phyloP scores from a whole-genome alignment of 2,329 filamentous ascomycete species.

The Fonsecaea pugnacius region DNA sequence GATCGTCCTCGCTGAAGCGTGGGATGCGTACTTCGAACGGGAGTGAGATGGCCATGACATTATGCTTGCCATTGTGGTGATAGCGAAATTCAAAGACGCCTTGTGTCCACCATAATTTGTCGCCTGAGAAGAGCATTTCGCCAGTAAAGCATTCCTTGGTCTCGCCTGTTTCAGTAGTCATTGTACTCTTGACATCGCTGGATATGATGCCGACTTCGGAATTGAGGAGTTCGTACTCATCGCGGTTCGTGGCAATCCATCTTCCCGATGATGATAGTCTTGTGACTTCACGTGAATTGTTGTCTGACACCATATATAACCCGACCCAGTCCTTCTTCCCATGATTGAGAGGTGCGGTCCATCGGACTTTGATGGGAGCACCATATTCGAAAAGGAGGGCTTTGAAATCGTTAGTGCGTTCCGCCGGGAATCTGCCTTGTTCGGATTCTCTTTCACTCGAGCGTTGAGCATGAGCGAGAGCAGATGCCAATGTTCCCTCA shows the following conservation, averaged over 20 bases:
- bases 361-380: slow-evolving; percentile 83
- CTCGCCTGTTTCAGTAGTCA: slow-evolving; percentile 42
- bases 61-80: slow-evolving; percentile 90
- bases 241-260: slow-evolving; percentile 81
- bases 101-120: slow-evolving; percentile 96
- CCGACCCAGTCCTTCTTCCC: slow-evolving; percentile 94
- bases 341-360: slow-evolving; percentile 86
- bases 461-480: slow-evolving; percentile 60
- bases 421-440: slow-evolving; percentile 68
- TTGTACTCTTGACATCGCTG: slow-evolving; percentile 64
- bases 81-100: slow-evolving; percentile 97
- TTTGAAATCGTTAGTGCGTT: slow-evolving; percentile 63
- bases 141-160: slow-evolving; percentile 68
- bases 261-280: slow-evolving; percentile 83
- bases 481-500: slow-evolving; percentile 64
- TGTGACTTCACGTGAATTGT: slow-evolving; percentile 80
- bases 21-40: slow-evolving; percentile 89
- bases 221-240: slow-evolving; percentile 74
- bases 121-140: slow-evolving; percentile 84
- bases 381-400: slow-evolving; percentile 86
- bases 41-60: slow-evolving; percentile 89
- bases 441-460: slow-evolving; percentile 75
- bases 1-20: slow-evolving; percentile 76
- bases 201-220: slow-evolving; percentile 77
- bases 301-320: slow-evolving; percentile 94